Conservation (phyloP, 305 asterid species). For the Ajuga reptans region DNA sequence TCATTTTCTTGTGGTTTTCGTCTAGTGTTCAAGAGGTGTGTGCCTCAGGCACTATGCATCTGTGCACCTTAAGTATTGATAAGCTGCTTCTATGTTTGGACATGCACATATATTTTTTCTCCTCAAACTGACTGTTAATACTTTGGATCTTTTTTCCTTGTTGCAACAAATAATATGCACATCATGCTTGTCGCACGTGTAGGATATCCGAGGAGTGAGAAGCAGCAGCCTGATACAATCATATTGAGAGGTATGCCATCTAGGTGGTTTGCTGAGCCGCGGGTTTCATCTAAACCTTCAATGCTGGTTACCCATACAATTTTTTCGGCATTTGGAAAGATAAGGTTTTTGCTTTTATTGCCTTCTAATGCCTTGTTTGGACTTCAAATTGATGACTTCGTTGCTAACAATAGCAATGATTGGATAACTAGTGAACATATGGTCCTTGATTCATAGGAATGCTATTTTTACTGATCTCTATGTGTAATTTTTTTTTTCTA, state of each 20-base stretch:
- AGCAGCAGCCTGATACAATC: slow-evolving; percentile 75
- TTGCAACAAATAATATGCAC: not conserved
- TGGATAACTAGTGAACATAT: not conserved
- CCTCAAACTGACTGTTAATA: not conserved
- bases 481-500: not conserved
- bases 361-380: slow-evolving; percentile 9
- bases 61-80: not conserved
- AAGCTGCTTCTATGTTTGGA: slow-evolving; percentile 1
- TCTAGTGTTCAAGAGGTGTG: too few relatives aligned
- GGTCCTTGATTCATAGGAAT: not conserved
- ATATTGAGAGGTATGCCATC: slow-evolving; percentile 80
- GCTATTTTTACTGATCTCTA: not conserved
- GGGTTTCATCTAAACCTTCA: slow-evolving; percentile 95
- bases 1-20: too few relatives aligned
- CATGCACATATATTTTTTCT: not conserved
- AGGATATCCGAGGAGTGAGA: slow-evolving; percentile 57
- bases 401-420: not conserved
- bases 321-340: slow-evolving; percentile 75
- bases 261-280: slow-evolving; percentile 93
- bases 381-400: not conserved
- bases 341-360: slow-evolving; percentile 40
- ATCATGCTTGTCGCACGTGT: slow-evolving; percentile 7
- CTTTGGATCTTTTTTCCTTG: not conserved
- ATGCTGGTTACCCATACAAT: slow-evolving; percentile 90
- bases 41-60: too few relatives aligned